Evolutionary conservation across 768 basidiomycete genomes (phyloP), one percentile per base, ranked within the genome.

Genomic region (Aureoboletus auriporus): DNA sequence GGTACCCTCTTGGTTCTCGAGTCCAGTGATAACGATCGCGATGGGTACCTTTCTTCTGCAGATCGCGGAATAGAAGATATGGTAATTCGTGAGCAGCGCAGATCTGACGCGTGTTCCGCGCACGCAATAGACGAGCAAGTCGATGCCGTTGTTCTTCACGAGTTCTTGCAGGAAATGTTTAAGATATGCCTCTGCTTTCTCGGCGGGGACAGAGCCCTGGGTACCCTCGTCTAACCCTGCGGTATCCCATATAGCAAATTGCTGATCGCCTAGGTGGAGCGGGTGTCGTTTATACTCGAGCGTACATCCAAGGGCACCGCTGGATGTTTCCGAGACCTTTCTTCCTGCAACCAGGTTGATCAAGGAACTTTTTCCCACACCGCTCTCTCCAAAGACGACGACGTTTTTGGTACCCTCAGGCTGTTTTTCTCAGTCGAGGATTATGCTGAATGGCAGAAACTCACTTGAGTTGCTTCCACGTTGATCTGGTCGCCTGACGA

Each of bases 301-400:
- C 2, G 75, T 75, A 45, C 67, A 71, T 3, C 73, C 71, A 0
- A 52, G 42, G 1, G 68, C 65, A 4, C 59, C 54, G 37, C 62
- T 68, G 5, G 71, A 72, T 12, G 62, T 61, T 10, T 44, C 41
- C 1, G 68, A 69, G 10, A 59, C 42, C 12, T 54, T 54, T 6
- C 34, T 6, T 9, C 63, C 65, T 3, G 58, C 61, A 16, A 76
- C 49, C 59, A 76, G 62, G 50, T 75, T 76, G 49, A 76, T 59
- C n/a, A 76, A 50, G 11, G 71, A 73, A 50, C 75, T 76, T 51
- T 76, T 76, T 14, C 70, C 69, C 43, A 66, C 49, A 13, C 75
- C 73, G 2, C 65, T 63, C 44, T 75, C 72, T 14, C 75, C 74
- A 45, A 75, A 76, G 29, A 75, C 23, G 14, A 76, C 49, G 28